These are phyloP conservation scores for Fagopyrum homotropicum DNA, from an alignment of 148 eudicot species.

Conservation along the genomic window DNA sequence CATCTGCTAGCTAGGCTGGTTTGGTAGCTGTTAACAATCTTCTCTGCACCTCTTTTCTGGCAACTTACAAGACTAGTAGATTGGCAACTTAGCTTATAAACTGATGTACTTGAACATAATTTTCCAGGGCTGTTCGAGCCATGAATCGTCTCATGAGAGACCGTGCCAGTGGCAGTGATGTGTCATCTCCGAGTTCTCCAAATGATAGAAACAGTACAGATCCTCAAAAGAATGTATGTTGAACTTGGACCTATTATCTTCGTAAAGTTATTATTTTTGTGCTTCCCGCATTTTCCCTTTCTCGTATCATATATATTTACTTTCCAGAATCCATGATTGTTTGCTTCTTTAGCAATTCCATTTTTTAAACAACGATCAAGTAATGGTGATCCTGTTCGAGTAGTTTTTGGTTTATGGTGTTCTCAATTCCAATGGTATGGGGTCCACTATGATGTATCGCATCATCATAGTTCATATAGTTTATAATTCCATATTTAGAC, in stretches of 20 bases:
- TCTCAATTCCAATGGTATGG: not conserved
- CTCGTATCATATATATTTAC: not conserved
- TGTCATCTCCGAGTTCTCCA: slow-evolving; percentile 50
- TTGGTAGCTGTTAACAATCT: not conserved
- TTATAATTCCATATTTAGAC: not conserved
- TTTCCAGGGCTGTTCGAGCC: slow-evolving; percentile 83
- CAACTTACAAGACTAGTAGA: not conserved
- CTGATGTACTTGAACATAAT: not conserved
- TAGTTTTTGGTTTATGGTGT: not conserved
- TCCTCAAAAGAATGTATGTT: slow-evolving; percentile 53
- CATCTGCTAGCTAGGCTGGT: not conserved
- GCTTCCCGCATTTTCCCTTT: not conserved
- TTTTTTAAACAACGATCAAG: not conserved
- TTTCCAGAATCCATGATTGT: not conserved
- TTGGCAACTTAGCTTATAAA: not conserved
- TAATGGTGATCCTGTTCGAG: not conserved
- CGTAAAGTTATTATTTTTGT: slow-evolving; percentile 42
- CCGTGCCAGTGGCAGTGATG: slow-evolving; percentile 20
- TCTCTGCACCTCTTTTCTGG: not conserved
- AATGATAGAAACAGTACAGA: slow-evolving; percentile 31
- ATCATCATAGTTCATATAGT: not conserved
- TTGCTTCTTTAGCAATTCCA: not conserved
- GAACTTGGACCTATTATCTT: slow-evolving; percentile 23
- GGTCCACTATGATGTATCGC: not conserved
- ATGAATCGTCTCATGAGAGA: slow-evolving; percentile 93